Base-by-base conservation (phyloP, 192 early-diverging fungal genomes). In the Coemansia sp. region DNA sequence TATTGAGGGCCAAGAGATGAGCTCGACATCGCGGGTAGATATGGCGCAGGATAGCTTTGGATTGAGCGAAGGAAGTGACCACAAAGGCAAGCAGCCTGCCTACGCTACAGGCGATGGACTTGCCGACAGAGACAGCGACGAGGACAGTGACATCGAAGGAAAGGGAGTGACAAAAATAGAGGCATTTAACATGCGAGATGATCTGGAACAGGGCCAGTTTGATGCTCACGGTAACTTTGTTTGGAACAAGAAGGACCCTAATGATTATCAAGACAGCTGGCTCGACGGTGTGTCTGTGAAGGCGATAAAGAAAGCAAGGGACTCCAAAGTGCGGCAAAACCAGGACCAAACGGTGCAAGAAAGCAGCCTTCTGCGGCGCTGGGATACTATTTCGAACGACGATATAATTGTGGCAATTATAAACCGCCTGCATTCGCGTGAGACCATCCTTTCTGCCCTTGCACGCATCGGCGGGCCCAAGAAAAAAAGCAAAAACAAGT, bases 101-200 rank as follows among this genome's bases (percentile, higher is more conserved):
- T 25, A 49, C 46, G 25, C 37, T 15, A 46, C 29, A 20, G 49
- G 58, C 7, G 42, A 60, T 1, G 20, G 48, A 23, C 10, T 18
- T 13, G 57, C 10, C 4, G 39, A 20, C n/a, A 53, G 26, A 2
- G 56, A 59, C 21, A 40, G 21, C 35, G 46, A 71, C 29, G 35
- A 58, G 12, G 58, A 43, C 15, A 51, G 56, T 4, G 66, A 42
- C 0, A 63, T 31, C 7, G 25, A 59, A 26, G 59, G 63, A 7
- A 59, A 31, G 28, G 35, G 37, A 35, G 64, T 23, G 21, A 48
- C 58, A 0, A 68, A 56, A 34, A 71, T 92, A 15, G 85, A 88
- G 61, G 89, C 89, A 1, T 92, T 92, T 60, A 87, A 90, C 59
- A 92, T 94, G 89, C 82, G 83, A n/a, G 74, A 85, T 9, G 91